Base-by-base conservation (phyloP, 2,329 filamentous ascomycete species). In the Xylariales sp. region DNA sequence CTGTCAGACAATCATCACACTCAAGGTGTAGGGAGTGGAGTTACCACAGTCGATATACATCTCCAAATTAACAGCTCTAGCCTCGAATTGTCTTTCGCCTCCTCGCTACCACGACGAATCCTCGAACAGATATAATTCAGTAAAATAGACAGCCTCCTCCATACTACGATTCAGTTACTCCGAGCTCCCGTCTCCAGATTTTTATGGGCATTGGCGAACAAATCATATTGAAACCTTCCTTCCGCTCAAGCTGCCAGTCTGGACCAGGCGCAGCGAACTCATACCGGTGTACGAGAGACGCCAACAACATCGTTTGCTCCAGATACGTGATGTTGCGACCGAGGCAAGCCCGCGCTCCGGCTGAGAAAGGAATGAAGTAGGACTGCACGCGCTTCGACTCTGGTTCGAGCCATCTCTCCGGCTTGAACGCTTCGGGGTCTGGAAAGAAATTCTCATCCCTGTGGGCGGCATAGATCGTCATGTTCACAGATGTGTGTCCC, bases 401-500 rank as follows among this genome's bases (percentile, higher is more conserved):
- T 3, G 23, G 10, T 12, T 57, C 16, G 12, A 60, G 45, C 57
- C 55, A 57, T 5, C 55, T 46, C 41, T 57, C 55, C 6, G 55
- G 55, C 5, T 5, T 46, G 10, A 46, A 57, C 3, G 28, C 18
- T 16, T 48, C 55, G 3, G 55, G 55, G 18, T 57, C 41, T 6
- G 55, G 55, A 41, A 57, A 57, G 55, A 48, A 10, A 12, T 30
- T 28, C 39, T 77, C 72, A 66, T 83, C 76, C n/a, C 79, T 78
- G 69, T 83, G 81, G 5, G 77, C 78, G 5, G 80, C 76, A 54
- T 78, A 80, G 2, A 81, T 77, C 0, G 83, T 83, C 69, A 84
- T 80, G 48, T 77, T 79, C 7, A 86, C 83, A 0, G 78, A 79
- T 0, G 81, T 83, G 41, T 81, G 74, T 10, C 83, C 83, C 0